A percentile compares a stretch with the other conserved stretches of the same genome.
These are phyloP conservation scores for Coemansia sp. DNA, from an alignment of 192 early-diverging fungal species.

Conservation along the genomic window DNA sequence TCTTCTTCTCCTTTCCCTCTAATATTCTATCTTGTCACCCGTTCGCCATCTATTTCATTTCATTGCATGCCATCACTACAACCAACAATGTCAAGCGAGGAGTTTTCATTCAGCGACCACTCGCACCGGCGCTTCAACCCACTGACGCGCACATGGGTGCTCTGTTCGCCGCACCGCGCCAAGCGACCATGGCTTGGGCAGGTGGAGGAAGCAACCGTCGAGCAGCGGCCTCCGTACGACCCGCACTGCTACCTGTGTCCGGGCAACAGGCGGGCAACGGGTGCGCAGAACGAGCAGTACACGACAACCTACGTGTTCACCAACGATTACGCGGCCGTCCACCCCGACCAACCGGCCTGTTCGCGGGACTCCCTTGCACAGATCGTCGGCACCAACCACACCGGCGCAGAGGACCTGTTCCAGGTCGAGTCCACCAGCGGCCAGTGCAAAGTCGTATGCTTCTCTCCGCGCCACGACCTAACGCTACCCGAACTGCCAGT, in stretches of 20 bases:
- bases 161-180: constrained; percentile 96
- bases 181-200: constrained; percentile 91
- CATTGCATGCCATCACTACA: neutral
- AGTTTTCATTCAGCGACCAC: constrained; percentile 52
- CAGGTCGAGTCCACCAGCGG: constrained; percentile 67
- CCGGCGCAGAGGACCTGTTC: constrained; percentile 43
- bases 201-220: constrained; percentile 55
- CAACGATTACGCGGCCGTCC: constrained; percentile 94
- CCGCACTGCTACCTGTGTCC: constrained; percentile 86
- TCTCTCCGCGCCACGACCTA: constrained; percentile 84
- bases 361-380: constrained; percentile 11
- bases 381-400: constrained; percentile 19
- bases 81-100: neutral
- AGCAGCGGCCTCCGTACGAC: constrained; percentile 65
- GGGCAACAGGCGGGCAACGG: constrained; percentile 76
- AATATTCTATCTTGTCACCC: neutral
- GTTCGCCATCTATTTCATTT: neutral
- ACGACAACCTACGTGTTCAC: constrained; percentile 78
- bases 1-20: neutral
- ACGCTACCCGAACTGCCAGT: constrained; percentile 84
- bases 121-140: constrained; percentile 89
- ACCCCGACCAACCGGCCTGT: constrained; percentile 56
- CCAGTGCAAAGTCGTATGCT: constrained; percentile 89
- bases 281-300: constrained; percentile 77
- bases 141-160: constrained; percentile 87